Base-by-base conservation (phyloP, 2,329 filamentous ascomycete species). In the Fonsecaea pedrosoi region DNA sequence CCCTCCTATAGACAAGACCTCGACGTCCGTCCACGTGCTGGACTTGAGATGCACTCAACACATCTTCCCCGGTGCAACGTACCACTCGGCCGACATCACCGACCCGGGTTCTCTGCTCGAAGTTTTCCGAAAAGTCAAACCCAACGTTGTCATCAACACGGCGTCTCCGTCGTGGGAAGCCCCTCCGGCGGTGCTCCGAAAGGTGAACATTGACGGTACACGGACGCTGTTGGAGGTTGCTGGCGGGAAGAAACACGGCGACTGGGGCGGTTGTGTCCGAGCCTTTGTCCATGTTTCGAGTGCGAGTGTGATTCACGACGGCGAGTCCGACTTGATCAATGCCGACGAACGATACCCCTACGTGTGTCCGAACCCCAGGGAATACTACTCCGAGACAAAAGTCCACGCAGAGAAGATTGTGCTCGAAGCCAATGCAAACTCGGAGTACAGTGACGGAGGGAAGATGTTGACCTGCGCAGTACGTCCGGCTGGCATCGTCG, bases 351-450 rank as follows among this genome's bases (percentile, higher is more conserved):
- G 86, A 55, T 92, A 90, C 85, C 92, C 92, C 34, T 85, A 90
- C 58, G 89, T 95, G 60, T 84, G 87, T 55, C 91, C 91, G 37
- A 85, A 86, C 67, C 80, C 87, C 72, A 83, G 83, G 63, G 91
- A 93, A 78, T 92, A 92, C 79, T 98, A 98, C 79, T 93, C 93
- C 35, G 89, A 94, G 80, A 96, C 92, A 13, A 98, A 97, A 87
- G 91, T 91, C 71, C 65, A 90, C 68, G 94, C 94, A 56, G 94
- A 98, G 82, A 84, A 89, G 68, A 82, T 93, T 61, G 92, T 96
- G 71, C 83, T 97, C 62, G 83, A 87, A 60, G 68, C 65, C 35
- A 91, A 90, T 74, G 95, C 92, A 83, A 87, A 89, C 68, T 72
- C 81, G 59, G 83, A 73, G 72, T 84, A 75, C 63, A 54, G 45